phyloP scores from a whole-genome alignment of 805 yeast genomes.

The Candida argentea region DNA sequence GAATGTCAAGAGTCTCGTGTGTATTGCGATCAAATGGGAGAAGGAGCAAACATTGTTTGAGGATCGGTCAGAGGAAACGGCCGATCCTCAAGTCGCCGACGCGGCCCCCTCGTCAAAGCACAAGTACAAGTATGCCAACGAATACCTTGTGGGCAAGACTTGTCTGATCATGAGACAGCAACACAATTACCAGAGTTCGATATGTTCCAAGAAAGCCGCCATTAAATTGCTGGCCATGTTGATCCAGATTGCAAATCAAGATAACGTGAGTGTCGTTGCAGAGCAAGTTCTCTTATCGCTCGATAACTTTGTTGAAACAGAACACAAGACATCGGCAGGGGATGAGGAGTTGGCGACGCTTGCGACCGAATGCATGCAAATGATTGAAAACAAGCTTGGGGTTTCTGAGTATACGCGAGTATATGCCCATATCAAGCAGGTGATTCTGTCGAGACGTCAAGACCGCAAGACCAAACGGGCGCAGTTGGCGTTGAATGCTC shows the following conservation, averaged over 20 bases:
- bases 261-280: slow-evolving; percentile 31
- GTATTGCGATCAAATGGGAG: slow-evolving; percentile 55
- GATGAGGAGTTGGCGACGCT: slow-evolving; percentile 43
- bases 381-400: slow-evolving; percentile 63
- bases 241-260: slow-evolving; percentile 37
- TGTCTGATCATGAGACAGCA: slow-evolving; percentile 61
- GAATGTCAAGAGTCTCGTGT: slow-evolving; percentile 55
- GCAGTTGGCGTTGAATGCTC: slow-evolving; percentile 64
- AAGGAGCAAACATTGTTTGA: slow-evolving; percentile 27
- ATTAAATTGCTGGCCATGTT: slow-evolving; percentile 64
- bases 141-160: slow-evolving; percentile 55
- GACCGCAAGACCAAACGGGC: slow-evolving; percentile 73
- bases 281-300: slow-evolving; percentile 47
- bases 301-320: slow-evolving; percentile 34
- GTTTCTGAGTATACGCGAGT: slow-evolving; percentile 53
- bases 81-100: slow-evolving; percentile 14
- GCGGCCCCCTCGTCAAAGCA: slow-evolving; percentile 7
- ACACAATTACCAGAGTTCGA: slow-evolving; percentile 38
- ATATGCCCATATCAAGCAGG: slow-evolving; percentile 54
- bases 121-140: slow-evolving; percentile 31
- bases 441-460: slow-evolving; percentile 51
- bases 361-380: slow-evolving; percentile 55
- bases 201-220: slow-evolving; percentile 54
- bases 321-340: slow-evolving; percentile 28
- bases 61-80: slow-evolving; percentile 8